Conservation (phyloP, 2,329 filamentous ascomycete genomes). For the Nannizziopsis arthrosporioides region DNA sequence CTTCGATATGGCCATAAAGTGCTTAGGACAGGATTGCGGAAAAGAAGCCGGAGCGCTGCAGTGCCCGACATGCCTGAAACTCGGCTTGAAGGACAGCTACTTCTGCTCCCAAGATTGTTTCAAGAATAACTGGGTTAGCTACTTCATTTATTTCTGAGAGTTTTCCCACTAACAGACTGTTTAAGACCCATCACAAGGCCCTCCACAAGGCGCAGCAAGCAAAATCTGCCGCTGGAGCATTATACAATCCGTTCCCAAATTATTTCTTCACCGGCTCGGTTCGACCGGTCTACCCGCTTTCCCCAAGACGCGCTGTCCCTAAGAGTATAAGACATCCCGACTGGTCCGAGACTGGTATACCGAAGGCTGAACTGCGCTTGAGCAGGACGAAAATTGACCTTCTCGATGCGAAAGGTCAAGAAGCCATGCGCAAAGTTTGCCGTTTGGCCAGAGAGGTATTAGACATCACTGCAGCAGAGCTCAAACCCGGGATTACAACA, state of each 20-base stretch:
- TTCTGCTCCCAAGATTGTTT: no score
- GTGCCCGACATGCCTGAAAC: no score
- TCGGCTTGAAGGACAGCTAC: no score
- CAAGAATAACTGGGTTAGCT: no score
- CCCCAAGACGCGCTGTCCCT: constrained; percentile 56
- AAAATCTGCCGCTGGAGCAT: no score
- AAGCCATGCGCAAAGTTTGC: constrained; percentile 82
- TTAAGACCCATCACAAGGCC: no score
- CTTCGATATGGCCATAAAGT: no score
- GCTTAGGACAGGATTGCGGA: no score
- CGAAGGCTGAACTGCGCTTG: constrained; percentile 45
- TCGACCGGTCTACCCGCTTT: constrained; percentile 72
- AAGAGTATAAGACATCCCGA: constrained; percentile 67
- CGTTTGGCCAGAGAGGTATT: constrained; percentile 70
- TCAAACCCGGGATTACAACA: constrained; percentile 75
- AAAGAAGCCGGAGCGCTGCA: no score
- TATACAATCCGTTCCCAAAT: constrained; percentile 29
- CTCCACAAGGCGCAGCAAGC: no score
- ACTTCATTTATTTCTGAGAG: no score
- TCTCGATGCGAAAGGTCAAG: constrained; percentile 60
- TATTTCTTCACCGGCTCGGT: constrained; percentile 59
- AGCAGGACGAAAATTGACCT: constrained; percentile 65
- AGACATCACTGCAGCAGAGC: constrained; percentile 68
- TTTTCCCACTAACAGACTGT: no score
- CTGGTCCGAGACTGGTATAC: constrained; percentile 67